A percentile compares a stretch with the other conserved stretches of the same genome.
These are phyloP conservation scores for Ajuga chamaepitys DNA, from an alignment of 257 asterid genomes.

Conservation along the genomic window DNA sequence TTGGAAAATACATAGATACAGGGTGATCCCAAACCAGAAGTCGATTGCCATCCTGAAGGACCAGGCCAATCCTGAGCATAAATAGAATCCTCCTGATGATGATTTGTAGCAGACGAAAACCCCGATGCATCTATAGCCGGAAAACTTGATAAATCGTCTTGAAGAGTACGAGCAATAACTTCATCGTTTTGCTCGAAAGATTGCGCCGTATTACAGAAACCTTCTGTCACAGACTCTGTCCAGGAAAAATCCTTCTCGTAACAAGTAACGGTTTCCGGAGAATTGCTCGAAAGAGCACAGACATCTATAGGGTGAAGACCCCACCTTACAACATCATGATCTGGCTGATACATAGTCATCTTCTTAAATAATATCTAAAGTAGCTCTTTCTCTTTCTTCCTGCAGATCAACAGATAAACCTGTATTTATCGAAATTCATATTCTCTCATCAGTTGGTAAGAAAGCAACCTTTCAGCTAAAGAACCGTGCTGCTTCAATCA, in stretches of 20 bases:
- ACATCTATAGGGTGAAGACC: slow-evolving; percentile 72
- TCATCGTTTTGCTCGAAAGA: slow-evolving; percentile 52
- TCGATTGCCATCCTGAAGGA: slow-evolving; percentile 29
- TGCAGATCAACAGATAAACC: slow-evolving; percentile 6
- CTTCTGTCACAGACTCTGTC: slow-evolving; percentile 54
- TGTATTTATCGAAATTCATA: not conserved
- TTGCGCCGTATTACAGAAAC: slow-evolving; percentile 39
- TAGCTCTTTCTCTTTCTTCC: not conserved
- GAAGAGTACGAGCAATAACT: slow-evolving; percentile 60
- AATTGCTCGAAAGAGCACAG: slow-evolving; percentile 51
- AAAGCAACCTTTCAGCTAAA: slow-evolving; percentile 1
- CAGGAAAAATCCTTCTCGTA: slow-evolving; percentile 49
- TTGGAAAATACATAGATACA: not conserved
- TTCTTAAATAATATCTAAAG: slow-evolving; percentile 5
- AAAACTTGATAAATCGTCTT: slow-evolving; percentile 60
- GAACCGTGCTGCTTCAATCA: slow-evolving; percentile 4
- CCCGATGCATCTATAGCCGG: slow-evolving; percentile 42
- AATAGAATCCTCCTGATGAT: slow-evolving; percentile 36
- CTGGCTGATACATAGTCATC: slow-evolving; percentile 49
- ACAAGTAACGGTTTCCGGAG: slow-evolving; percentile 56
- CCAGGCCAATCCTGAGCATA: slow-evolving; percentile 58
- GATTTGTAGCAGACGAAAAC: slow-evolving; percentile 29
- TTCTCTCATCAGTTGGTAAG: not conserved
- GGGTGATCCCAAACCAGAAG: slow-evolving; percentile 28
- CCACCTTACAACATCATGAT: slow-evolving; percentile 84